A percentile compares a stretch with the other conserved stretches of the same genome.
These are phyloP conservation scores for Zymoseptoria tritici DNA, from an alignment of 2,329 filamentous ascomycete genomes.

Conservation along the genomic window DNA sequence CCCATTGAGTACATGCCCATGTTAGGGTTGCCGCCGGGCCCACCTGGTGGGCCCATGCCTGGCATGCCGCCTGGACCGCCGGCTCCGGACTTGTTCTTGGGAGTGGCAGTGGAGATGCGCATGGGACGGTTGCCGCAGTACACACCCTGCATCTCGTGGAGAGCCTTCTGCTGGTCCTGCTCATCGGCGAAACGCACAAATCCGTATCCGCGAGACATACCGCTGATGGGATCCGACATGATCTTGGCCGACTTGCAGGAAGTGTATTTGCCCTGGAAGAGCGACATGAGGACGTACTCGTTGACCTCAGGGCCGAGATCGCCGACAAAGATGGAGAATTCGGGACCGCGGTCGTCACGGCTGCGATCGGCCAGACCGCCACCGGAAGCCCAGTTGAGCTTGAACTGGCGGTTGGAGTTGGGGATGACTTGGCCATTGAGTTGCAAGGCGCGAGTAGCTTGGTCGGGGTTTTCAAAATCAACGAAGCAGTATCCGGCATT, in stretches of 20 bases:
- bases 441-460: slow-evolving; percentile 82
- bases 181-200: slow-evolving; percentile 97
- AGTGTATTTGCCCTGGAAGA: slow-evolving; percentile 93
- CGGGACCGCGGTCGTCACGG: slow-evolving; percentile 90
- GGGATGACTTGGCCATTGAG: slow-evolving; percentile 86
- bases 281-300: slow-evolving; percentile 92
- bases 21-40: slow-evolving; percentile 39
- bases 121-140: slow-evolving; percentile 98
- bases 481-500: slow-evolving; percentile 99
- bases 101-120: slow-evolving; percentile 95
- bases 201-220: slow-evolving; percentile 94
- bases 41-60: slow-evolving; percentile 53
- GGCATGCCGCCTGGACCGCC: slow-evolving; percentile 41
- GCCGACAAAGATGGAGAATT: slow-evolving; percentile 95
- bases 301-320: slow-evolving; percentile 97
- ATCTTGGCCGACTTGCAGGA: slow-evolving; percentile 99
- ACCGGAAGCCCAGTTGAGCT: slow-evolving; percentile 98
- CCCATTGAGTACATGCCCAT: slow-evolving; percentile 65
- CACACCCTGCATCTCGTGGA: slow-evolving; percentile 97
- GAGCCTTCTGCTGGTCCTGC: slow-evolving; percentile 87
- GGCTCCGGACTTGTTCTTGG: slow-evolving; percentile 71
- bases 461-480: slow-evolving; percentile 75
- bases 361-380: slow-evolving; percentile 90
- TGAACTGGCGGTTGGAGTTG: slow-evolving; percentile 91
- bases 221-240: slow-evolving; percentile 97